These are phyloP conservation scores for Lyophyllum atratum DNA, from an alignment of 768 basidiomycete species.

Conservation along the genomic window DNA sequence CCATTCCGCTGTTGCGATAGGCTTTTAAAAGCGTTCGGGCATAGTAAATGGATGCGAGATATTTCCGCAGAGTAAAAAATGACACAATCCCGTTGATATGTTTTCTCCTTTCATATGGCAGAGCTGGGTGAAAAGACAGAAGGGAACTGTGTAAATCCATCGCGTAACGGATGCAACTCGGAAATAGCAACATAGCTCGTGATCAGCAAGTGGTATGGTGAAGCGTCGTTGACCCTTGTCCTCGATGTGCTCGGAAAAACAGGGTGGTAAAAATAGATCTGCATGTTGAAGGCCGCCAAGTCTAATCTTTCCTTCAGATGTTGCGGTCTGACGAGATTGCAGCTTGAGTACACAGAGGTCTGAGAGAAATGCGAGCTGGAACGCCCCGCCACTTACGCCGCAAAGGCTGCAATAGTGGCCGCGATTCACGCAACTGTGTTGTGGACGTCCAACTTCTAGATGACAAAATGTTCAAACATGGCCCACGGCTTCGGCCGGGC, in stretches of 20 bases:
- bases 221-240: neutral
- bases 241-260: slow-evolving; percentile 18
- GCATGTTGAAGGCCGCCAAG: neutral
- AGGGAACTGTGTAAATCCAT: neutral
- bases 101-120: slow-evolving; percentile 19
- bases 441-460: too few species aligned
- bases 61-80: slow-evolving; percentile 25
- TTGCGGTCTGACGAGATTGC: neutral
- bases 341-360: too few species aligned
- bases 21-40: slow-evolving; percentile 19
- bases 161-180: slow-evolving; percentile 28
- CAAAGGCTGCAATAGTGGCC: too few species aligned
- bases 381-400: too few species aligned
- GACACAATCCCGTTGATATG: neutral
- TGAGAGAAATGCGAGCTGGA: too few species aligned
- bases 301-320: neutral
- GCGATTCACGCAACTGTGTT: too few species aligned
- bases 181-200: slow-evolving; percentile 19
- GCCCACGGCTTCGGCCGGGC: neutral
- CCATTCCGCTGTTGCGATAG: slow-evolving; percentile 2
- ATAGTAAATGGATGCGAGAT: slow-evolving; percentile 21
- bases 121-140: slow-evolving; percentile 10
- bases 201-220: slow-evolving; percentile 9
- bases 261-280: slow-evolving; percentile 8
- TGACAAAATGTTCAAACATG: too few species aligned